Evolutionary conservation across 805 yeast species (phyloP).

Genomic region (Ogataea trehaloabstinens): DNA sequence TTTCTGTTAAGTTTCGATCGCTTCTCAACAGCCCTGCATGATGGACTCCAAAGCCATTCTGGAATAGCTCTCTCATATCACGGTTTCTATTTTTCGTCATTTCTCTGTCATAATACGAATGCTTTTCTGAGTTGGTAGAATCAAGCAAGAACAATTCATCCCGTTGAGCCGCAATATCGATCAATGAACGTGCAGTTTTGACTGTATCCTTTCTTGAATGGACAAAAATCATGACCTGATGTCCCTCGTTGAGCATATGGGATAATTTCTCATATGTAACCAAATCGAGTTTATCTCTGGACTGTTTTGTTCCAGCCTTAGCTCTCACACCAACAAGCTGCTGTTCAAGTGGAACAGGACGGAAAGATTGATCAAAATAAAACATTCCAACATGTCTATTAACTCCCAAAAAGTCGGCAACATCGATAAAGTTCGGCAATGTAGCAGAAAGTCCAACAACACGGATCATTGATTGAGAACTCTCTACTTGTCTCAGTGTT

Average conservation of each 20-base stretch:
- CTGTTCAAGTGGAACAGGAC: slow-evolving; percentile 93
- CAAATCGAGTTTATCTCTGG: slow-evolving; percentile 70
- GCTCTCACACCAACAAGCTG: slow-evolving; percentile 84
- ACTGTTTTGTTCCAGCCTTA: slow-evolving; percentile 72
- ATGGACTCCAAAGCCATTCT: slow-evolving; percentile 85
- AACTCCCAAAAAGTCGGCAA: slow-evolving; percentile 91
- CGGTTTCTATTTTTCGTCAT: slow-evolving; percentile 68
- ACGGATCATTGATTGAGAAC: slow-evolving; percentile 89
- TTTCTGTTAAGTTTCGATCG: slow-evolving; percentile 87
- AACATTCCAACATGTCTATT: slow-evolving; percentile 90
- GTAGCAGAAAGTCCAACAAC: slow-evolving; percentile 95
- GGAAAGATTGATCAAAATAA: slow-evolving; percentile 86
- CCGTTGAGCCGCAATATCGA: slow-evolving; percentile 61
- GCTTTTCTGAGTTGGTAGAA: slow-evolving; percentile 42
- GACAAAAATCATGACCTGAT: slow-evolving; percentile 95
- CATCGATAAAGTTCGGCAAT: slow-evolving; percentile 86
- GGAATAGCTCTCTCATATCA: slow-evolving; percentile 79
- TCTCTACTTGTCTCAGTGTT: slow-evolving; percentile 91
- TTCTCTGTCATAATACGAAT: slow-evolving; percentile 56
- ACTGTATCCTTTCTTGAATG: slow-evolving; percentile 93
- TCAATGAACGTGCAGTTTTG: slow-evolving; percentile 73
- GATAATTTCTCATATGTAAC: slow-evolving; percentile 74
- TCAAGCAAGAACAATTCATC: slow-evolving; percentile 60
- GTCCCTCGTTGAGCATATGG: slow-evolving; percentile 63
- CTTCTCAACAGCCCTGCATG: slow-evolving; percentile 96